Evolutionary conservation across 2,329 filamentous ascomycete species (phyloP).

Genomic region (Dactylellina parvicollis): DNA sequence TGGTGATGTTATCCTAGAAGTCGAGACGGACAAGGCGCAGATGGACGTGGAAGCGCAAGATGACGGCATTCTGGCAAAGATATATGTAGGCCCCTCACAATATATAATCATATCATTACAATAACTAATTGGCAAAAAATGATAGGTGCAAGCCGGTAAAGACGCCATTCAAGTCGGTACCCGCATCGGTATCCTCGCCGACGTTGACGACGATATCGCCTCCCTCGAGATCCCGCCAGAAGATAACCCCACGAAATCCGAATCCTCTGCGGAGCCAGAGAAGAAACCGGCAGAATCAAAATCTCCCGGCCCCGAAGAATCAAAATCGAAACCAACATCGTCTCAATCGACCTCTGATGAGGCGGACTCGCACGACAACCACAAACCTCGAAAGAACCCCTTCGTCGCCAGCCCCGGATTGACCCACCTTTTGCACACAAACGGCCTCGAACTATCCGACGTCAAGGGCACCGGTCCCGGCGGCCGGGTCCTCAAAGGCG

Average conservation of each 20-base stretch:
- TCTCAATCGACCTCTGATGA: neutral
- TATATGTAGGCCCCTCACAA: conserved; percentile 65
- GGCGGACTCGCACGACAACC: neutral
- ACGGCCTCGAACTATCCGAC: conserved; percentile 78
- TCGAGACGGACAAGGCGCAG: conserved; percentile 92
- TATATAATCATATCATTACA: conserved; percentile 1
- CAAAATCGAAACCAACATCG: neutral
- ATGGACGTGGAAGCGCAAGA: conserved; percentile 96
- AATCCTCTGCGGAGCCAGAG: conserved; percentile 27
- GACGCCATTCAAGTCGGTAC: conserved; percentile 81
- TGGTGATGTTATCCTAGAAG: conserved; percentile 87
- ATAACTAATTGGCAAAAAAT: conserved; percentile 15
- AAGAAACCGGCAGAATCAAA: conserved; percentile 3
- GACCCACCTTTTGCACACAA: conserved; percentile 77
- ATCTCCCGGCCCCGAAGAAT: conserved; percentile 1
- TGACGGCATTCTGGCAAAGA: conserved; percentile 85
- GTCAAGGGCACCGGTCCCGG: conserved; percentile 89
- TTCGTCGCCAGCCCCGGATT: conserved; percentile 69
- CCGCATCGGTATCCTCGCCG: conserved; percentile 83
- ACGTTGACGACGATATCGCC: conserved; percentile 80
- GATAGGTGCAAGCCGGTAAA: conserved; percentile 66
- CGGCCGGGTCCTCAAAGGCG: conserved; percentile 90
- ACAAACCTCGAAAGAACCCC: conserved; percentile 64
- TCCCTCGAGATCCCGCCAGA: conserved; percentile 75
- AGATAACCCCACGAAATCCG: conserved; percentile 59